phyloP scores from a whole-genome alignment of 192 early-diverging fungal species.

The Chytriomyces hyalinus region DNA sequence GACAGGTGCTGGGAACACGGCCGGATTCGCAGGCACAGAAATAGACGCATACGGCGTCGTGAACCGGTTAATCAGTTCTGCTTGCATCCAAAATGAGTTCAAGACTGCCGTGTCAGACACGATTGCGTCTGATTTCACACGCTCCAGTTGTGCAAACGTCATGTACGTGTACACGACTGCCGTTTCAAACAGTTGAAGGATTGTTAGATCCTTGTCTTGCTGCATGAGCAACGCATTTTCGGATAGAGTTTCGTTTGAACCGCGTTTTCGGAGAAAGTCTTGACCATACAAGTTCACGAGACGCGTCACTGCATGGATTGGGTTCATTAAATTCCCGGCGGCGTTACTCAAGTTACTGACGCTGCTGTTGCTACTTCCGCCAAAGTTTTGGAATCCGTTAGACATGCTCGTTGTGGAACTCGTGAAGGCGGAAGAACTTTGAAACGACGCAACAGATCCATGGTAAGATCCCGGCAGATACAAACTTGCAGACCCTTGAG shows the following conservation, averaged over 20 bases:
- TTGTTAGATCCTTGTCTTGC: slow-evolving; percentile 17
- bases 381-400: background rate
- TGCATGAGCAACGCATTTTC: no score
- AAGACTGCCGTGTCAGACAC: slow-evolving; percentile 47
- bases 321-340: background rate
- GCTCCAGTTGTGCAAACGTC: slow-evolving; percentile 55
- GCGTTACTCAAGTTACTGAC: background rate
- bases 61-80: slow-evolving; percentile 45
- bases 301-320: background rate
- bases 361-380: background rate
- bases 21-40: background rate
- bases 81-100: slow-evolving; percentile 53
- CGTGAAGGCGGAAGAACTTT: background rate
- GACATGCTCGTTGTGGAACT: background rate
- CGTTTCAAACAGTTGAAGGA: slow-evolving; percentile 47
- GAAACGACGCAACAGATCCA: background rate
- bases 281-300: slow-evolving; percentile 37
- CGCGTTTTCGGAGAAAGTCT: slow-evolving; percentile 4
- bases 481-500: background rate
- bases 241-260: no score
- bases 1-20: background rate
- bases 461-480: background rate
- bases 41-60: background rate
- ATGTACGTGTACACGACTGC: slow-evolving; percentile 53
- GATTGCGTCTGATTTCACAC: slow-evolving; percentile 49